Base-by-base conservation (phyloP, 169 alveolate species). In the Eimeria acervulina region DNA sequence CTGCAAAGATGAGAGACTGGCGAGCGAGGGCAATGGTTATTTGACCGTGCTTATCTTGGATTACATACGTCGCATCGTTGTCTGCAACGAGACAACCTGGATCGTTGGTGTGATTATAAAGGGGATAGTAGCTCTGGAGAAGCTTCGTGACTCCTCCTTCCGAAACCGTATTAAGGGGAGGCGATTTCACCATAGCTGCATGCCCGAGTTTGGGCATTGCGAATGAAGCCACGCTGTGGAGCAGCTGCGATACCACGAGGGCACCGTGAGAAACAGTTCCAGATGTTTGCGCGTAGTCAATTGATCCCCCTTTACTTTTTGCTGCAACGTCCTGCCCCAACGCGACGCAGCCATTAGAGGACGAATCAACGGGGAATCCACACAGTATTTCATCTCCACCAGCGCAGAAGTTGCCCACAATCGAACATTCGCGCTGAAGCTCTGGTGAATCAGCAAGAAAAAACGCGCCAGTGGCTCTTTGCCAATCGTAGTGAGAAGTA, bases 301-400 rank as follows among this genome's bases (percentile, higher is more conserved):
- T 36, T 33, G 40, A 84, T 2, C 93, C 93, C 52, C 93, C 93
- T 33, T 36, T 21, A 1, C 19, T 19, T 15, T 26, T 51, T 13
- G 93, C 74, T 55, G 93, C 93, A 26, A 84, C 59, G 36, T 84
- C 93, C 1, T 33, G 28, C 51, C 93, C 93, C 44, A 84, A 42
- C 8, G 17, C 19, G 26, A 52, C 36, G n/a, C 93, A 84, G n/a
- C 33, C 78, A 31, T 59, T 51, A n/a, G 36, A 23, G 1, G 93
- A 36, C 31, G 38, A 51, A 21, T 55, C 93, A 55, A 84, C 59
- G 0, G 59, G 78, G 12, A 33, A 31, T 31, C 93, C 93, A 59
- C 93, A 84, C 5, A 84, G 59, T 21, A 51, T 26, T 19, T 31
- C 78, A 4, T 38, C 23, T 6, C 59, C 51, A 13, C 42, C 80